Base-by-base conservation (phyloP, 1,139 yeast species). In the Magnusiomyces magnusii region DNA sequence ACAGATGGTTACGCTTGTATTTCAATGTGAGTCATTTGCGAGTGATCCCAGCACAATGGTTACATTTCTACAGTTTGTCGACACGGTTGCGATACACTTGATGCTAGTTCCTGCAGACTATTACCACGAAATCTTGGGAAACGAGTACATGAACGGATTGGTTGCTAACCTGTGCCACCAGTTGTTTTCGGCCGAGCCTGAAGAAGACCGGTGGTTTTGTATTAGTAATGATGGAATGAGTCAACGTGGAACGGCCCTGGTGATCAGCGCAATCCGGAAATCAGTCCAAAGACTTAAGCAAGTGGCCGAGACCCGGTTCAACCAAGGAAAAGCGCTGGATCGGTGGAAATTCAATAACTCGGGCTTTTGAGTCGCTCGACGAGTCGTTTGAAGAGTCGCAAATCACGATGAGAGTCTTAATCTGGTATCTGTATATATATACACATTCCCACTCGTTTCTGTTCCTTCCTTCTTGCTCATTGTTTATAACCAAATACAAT, bases 181-280 rank as follows among this genome's bases (percentile, higher is more conserved):
- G 3, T n/a, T 24, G 19, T 15, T 17, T 36, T 3, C 47, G n/a
- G 42, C 24, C 25, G 47, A 15, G 47, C 47, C 54, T 2, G 25
- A 24, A 3, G 53, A 50, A 34, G 54, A 51, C 47, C 28, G 54
- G 21, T 51, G 54, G 54, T 36, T 51, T 24, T 2, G 25, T 9
- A 42, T 24, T 3, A 25, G 24, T 24, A 27, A 47, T 9, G 10
- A 17, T 27, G 23, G 19, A 7, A 21, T 13, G 5, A 9, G n/a
- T n/a, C n/a, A n/a, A n/a, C n/a, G n/a, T n/a, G n/a, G n/a, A n/a
- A n/a, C n/a, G n/a, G n/a, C n/a, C n/a, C n/a, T n/a, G n/a, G n/a
- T n/a, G n/a, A n/a, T n/a, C n/a, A n/a, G n/a, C n/a, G 28, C 7
- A 23, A 47, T 47, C 50, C 24, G 25, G 36, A 28, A 49, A 21